Evolutionary conservation across 768 basidiomycete genomes (phyloP).

Genomic region (Macrocybe gigantea): DNA sequence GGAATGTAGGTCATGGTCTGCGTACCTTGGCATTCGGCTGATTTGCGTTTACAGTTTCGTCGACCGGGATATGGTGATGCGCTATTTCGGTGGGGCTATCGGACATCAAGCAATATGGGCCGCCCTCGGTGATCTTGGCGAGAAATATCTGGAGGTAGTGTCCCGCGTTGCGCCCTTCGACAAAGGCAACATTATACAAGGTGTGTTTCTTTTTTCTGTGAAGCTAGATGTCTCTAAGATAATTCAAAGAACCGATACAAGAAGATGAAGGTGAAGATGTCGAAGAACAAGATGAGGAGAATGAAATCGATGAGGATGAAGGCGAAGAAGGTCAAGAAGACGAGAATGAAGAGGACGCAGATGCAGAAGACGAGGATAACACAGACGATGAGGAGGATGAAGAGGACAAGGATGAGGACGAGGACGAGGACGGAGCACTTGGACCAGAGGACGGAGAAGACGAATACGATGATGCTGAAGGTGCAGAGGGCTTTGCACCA

Average conservation of each 20-base stretch:
- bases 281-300: not conserved
- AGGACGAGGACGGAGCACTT: no score
- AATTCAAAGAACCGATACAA: not conserved
- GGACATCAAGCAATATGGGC: slow-evolving; percentile 9
- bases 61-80: slow-evolving; percentile 23
- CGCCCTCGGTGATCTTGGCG: not conserved
- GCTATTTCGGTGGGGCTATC: slow-evolving; percentile 13
- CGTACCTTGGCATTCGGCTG: not conserved
- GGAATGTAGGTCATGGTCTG: slow-evolving; percentile 19
- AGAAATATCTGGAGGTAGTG: not conserved
- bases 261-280: not conserved
- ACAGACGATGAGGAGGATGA: not conserved
- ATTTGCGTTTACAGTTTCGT: slow-evolving; percentile 13
- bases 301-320: not conserved
- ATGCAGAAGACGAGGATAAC: not conserved
- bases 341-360: not conserved
- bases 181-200: no score
- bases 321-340: not conserved
- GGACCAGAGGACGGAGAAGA: no score
- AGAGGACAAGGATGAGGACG: not conserved
- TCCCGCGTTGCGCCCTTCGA: no score
- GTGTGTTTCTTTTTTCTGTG: no score
- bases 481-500: no score
- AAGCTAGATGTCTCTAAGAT: not conserved
- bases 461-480: no score